Percentiles rank a stretch among this genome's conserved stretches.
phyloP scores from a whole-genome alignment of 805 yeast species.

The Candida golubevii region DNA sequence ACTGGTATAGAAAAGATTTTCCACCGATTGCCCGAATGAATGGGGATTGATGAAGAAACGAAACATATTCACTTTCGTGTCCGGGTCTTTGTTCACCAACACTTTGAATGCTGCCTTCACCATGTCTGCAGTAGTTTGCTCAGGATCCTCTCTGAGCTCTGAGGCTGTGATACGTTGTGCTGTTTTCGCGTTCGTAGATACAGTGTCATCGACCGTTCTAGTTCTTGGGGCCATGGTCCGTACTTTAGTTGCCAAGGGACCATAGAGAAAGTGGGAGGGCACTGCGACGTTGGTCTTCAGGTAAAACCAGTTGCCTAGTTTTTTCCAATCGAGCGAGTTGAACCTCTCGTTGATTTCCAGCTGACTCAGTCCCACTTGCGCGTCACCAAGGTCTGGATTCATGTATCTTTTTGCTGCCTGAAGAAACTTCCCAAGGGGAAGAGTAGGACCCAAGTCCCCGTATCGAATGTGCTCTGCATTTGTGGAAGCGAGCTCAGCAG shows the following conservation, averaged over 20 bases:
- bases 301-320: slow-evolving; percentile 50
- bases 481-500: slow-evolving; percentile 58
- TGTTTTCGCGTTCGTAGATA: slow-evolving; percentile 24
- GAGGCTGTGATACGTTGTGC: slow-evolving; percentile 53
- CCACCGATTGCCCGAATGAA: slow-evolving; percentile 75
- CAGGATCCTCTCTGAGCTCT: slow-evolving; percentile 47
- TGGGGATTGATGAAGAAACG: slow-evolving; percentile 68
- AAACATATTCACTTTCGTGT: slow-evolving; percentile 50
- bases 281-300: slow-evolving; percentile 44
- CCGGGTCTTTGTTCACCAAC: slow-evolving; percentile 26
- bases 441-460: slow-evolving; percentile 49
- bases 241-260: slow-evolving; percentile 63
- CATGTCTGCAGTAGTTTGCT: slow-evolving; percentile 60
- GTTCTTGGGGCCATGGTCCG: slow-evolving; percentile 34
- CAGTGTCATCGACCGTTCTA: slow-evolving; percentile 40
- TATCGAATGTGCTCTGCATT: slow-evolving; percentile 59
- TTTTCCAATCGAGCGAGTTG: slow-evolving; percentile 53
- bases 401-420: slow-evolving; percentile 32
- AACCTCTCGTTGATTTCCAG: slow-evolving; percentile 22
- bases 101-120: slow-evolving; percentile 51
- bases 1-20: slow-evolving; percentile 78
- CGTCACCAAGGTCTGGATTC: slow-evolving; percentile 13
- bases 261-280: slow-evolving; percentile 59
- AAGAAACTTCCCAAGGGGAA: slow-evolving; percentile 47
- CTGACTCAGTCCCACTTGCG: background rate